Evolutionary conservation across 768 basidiomycete species (phyloP), one percentile per base, ranked within the genome.

Genomic region (Mrakia blollopis): DNA sequence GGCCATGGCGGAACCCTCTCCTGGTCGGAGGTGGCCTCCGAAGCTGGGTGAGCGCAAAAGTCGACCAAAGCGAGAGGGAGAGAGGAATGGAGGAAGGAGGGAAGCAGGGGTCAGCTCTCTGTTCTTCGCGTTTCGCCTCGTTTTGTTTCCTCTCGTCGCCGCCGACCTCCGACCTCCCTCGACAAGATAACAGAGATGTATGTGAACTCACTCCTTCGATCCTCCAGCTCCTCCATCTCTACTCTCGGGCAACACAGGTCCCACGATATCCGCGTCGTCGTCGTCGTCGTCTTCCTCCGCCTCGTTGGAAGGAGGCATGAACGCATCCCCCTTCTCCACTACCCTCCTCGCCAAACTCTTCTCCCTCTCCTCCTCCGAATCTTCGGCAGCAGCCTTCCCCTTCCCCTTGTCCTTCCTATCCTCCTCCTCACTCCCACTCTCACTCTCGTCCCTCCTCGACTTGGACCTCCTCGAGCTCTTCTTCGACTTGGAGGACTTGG

Each of bases 1-100:
- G 2, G 97, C 97, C 94, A 99, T 98, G 52, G 97, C 97, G 79
- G 91, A 91, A 71, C 94, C 97, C 87, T 99, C 97, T 72, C 97
- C 97, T 7, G 92, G 92, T 16, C 94, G 88, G 70, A 99, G 86
- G 39, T 92, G 91, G 77, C 94, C 89, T 79, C 94, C 93, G 82
- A 94, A 99, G 32, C 83, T 84, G 65, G 13, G 61, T 18, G 32
- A 60, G 32, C 39, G 44, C 37, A 28, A 9, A 74, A 25, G 61
- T 41, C 10, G 44, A 44, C 10, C 11, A 4, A 14, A 44, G 44
- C 7, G 44, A 44, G 44, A 13, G 39, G 39, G 39, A 41, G 39
- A 11, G 39, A 41, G 39, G 23, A 32, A 30, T 11, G 70, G 28
- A 35, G 30, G 57, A 44, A 35, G 25, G 18, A 76, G 32, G 52